Percentiles rank a stretch among this genome's conserved stretches.
Conservation (phyloP, 2,329 filamentous ascomycete genomes). For the Biscogniauxia mediterranea region DNA sequence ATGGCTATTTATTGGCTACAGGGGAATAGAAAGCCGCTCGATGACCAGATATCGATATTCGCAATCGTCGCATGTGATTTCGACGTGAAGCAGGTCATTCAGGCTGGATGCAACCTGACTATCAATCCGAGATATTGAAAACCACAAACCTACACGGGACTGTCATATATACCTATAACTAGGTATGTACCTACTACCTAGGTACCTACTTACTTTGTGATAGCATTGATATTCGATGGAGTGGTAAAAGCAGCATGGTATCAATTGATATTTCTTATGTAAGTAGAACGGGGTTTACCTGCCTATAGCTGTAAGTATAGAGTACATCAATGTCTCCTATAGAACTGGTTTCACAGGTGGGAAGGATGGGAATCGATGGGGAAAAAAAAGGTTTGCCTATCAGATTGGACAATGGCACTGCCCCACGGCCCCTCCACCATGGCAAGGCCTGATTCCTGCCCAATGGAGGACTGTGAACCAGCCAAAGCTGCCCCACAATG, state of each 20-base stretch:
- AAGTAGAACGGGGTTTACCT: no score
- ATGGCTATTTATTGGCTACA: not conserved
- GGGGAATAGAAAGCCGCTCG: not conserved
- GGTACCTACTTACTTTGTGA: no score
- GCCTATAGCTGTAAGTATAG: no score
- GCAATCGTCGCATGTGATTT: not conserved
- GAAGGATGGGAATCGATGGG: not conserved
- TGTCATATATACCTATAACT: no score
- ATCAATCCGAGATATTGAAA: not conserved
- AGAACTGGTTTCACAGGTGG: no score
- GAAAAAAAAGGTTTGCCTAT: not conserved
- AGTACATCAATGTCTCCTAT: no score
- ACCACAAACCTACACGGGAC: no score
- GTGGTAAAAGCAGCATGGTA: no score
- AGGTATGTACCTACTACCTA: no score
- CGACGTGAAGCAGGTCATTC: not conserved
- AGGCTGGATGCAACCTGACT: not conserved
- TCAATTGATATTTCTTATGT: no score
- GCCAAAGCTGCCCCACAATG: slow-evolving; percentile 7
- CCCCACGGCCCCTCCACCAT: not conserved
- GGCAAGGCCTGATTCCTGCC: not conserved
- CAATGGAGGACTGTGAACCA: not conserved
- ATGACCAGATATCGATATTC: not conserved
- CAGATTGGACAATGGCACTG: not conserved
- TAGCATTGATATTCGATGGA: no score